Evolutionary conservation across 805 yeast species (phyloP), one percentile per base, ranked within the genome.

Genomic region (Helenozyma baotianmanensis): DNA sequence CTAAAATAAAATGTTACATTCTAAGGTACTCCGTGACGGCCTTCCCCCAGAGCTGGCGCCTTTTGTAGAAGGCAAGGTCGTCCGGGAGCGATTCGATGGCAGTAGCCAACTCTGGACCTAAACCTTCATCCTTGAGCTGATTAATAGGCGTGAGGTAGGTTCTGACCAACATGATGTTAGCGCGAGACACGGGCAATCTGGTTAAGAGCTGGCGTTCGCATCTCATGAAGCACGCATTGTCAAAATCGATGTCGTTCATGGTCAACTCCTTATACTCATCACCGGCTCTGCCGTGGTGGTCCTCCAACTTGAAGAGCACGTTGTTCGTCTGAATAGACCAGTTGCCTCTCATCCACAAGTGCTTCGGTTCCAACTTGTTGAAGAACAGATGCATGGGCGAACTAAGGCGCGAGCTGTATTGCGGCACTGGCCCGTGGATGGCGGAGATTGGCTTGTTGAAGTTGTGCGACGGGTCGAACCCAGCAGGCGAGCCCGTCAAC

Each of bases 341-440:
- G 41, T 83, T 83, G 45, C 68, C 69, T 36, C 92, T 67, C 38
- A 74, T 74, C 50, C 82, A 80, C 30, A 69, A 67, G 35, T 75
- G 74, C 19, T 69, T 63, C 3, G 74, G 70, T 42, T 68, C 64
- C 39, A 82, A 50, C 40, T 76, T 68, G 17, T 65, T 62, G 53
- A 83, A 83, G 50, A 78, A 83, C 44, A 69, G 71, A 48, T 75
- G 76, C 90, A 83, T 83, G 14, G 83, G 73, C 5, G 65, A 45
- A 51, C 74, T 70, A 26, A 83, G 60, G 41, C 76, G 70, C 14
- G 70, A 57, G 32, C 62, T 54, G 47, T 83, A 83, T 38, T 72
- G 74, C 0, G 92, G 94, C 2, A 83, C 89, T 0, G 89, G 89
- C 2, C 59, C 70, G 50, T 83, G 94, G 38, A 83, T 72, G 29